A percentile compares a stretch with the other conserved stretches of the same genome.
Evolutionary conservation across 1,284 basidiomycete species (phyloP).

Genomic region (Leccinum insigne): DNA sequence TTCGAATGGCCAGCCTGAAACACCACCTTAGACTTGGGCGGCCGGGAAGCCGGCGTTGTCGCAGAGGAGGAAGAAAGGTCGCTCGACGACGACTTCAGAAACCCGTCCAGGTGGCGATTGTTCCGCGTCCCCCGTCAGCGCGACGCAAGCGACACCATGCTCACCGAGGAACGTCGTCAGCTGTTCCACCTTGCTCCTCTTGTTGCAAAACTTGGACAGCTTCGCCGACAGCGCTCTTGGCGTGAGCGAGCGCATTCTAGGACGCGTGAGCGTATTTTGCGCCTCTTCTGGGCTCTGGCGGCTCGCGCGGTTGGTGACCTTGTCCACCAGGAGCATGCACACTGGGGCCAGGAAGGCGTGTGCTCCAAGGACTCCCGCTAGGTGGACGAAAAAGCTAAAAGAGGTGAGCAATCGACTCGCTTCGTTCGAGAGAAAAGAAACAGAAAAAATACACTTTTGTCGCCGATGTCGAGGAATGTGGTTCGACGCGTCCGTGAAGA

Average conservation of each 20-base stretch:
- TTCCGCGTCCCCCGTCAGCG: constrained; percentile 13
- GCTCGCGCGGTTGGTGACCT: constrained; percentile 67
- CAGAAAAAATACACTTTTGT: constrained; percentile 54
- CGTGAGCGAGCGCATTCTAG: constrained; percentile 24
- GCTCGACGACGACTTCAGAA: constrained; percentile 49
- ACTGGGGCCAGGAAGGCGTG: constrained; percentile 84
- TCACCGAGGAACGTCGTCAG: constrained; percentile 32
- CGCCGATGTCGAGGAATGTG: constrained; percentile 90
- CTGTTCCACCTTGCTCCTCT: too few relatives aligned
- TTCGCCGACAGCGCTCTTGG: too few relatives aligned
- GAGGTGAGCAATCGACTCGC: constrained; percentile 12
- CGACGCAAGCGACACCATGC: too few relatives aligned
- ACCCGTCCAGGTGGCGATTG: constrained; percentile 74
- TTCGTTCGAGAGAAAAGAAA: not conserved
- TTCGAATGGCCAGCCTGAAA: constrained; percentile 21
- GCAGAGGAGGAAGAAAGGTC: not conserved
- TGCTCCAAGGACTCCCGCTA: constrained; percentile 85
- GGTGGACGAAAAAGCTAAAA: constrained; percentile 84
- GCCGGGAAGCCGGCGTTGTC: not conserved
- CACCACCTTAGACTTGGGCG: constrained; percentile 13
- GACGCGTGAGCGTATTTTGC: constrained; percentile 61
- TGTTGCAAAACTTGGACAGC: too few relatives aligned
- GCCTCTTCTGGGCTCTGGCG: constrained; percentile 67
- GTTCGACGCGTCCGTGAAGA: constrained; percentile 86
- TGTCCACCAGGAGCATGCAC: constrained; percentile 86